Conservation (phyloP, 202 grass and related monocot genomes). For the Musa balbisiana region DNA sequence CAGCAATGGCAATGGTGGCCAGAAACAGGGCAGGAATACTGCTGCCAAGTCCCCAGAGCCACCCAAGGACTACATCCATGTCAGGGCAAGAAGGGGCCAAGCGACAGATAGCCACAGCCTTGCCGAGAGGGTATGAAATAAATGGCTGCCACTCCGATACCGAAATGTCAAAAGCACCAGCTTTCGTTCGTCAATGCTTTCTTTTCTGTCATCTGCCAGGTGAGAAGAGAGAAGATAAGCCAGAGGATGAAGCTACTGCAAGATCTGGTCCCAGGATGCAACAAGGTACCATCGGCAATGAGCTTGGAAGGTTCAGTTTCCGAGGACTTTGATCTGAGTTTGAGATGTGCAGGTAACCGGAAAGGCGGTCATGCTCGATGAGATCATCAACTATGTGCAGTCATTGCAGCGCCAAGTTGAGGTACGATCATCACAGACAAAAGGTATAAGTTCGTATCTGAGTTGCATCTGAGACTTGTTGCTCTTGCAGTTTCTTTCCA, state of each 20-base stretch:
- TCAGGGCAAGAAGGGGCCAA: conserved; percentile 89
- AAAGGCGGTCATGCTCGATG: conserved; percentile 99
- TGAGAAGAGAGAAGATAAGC: conserved; percentile 97
- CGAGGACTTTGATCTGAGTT: conserved; percentile 28
- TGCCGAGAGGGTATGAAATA: conserved; percentile 76
- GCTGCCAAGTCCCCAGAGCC: conserved; percentile 42
- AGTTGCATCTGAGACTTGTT: no score
- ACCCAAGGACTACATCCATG: conserved; percentile 91
- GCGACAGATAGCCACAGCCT: conserved; percentile 98
- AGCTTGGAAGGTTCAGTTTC: background rate
- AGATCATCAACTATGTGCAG: conserved; percentile 99
- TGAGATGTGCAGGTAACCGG: conserved; percentile 58
- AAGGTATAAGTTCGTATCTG: background rate
- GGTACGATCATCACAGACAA: conserved; percentile 40
- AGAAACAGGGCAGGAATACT: conserved; percentile 60
- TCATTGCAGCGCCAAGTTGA: conserved; percentile 98
- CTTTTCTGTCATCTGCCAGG: conserved; percentile 31
- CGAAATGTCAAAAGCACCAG: background rate
- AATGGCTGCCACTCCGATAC: background rate
- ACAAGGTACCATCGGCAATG: conserved; percentile 48
- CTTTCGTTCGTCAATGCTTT: conserved; percentile 3
- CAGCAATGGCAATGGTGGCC: conserved; percentile 48
- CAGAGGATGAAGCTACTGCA: conserved; percentile 98
- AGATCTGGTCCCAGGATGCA: conserved; percentile 95
- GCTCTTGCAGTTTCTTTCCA: conserved; percentile 77